Evolutionary conservation across 2,329 filamentous ascomycete genomes (phyloP), one percentile per base, ranked within the genome.

Genomic region (Botryosphaeria agaves): DNA sequence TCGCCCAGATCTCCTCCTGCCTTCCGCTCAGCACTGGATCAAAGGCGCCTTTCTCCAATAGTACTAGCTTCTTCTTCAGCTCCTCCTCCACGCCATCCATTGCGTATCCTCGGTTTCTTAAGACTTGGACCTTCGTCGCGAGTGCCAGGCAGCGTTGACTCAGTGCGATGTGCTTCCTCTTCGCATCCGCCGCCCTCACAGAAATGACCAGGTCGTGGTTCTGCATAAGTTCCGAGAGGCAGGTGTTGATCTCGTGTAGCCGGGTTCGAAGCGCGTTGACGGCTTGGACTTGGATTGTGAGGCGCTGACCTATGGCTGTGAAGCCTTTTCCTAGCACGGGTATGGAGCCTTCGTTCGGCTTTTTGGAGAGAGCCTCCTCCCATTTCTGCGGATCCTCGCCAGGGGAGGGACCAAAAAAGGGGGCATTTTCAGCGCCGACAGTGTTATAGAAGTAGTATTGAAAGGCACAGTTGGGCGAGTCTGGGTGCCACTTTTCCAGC

Each of bases 371-470:
- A 0, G 82, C 82, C 42, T 84, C 78, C 45, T 91, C 82, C 79
- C 81, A 91, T 46, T 80, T 79, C 39, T 71, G 68, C 21, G 76
- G 70, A 46, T 85, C 74, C 47, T 89, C 82, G 41, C 69, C 62
- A 1, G 72, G 59, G 11, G 69, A 62, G 2, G 78, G 78, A 38
- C 74, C 69, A 52, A 79, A 85, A 51, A 78, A 84, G 7, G 78
- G 78, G n/a, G 77, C 74, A 47, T 69, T 67, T 31, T 71, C 68
- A 44, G 78, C 71, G 38, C 78, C 74, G 38, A 85, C 79, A 40
- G 80, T 73, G 56, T 89, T 89, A 64, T 89, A 91, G 51, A 89
- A 82, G 59, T 87, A 87, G 47, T 79, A 64, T 51, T 82, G 78
- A 58, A 89, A 83, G 17, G 69, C 70, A 43, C 78, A 84, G 47